Percentiles rank a stretch among this genome's conserved stretches.
These are phyloP conservation scores for Harrya chromipes DNA, from an alignment of 768 basidiomycete genomes.

Conservation along the genomic window DNA sequence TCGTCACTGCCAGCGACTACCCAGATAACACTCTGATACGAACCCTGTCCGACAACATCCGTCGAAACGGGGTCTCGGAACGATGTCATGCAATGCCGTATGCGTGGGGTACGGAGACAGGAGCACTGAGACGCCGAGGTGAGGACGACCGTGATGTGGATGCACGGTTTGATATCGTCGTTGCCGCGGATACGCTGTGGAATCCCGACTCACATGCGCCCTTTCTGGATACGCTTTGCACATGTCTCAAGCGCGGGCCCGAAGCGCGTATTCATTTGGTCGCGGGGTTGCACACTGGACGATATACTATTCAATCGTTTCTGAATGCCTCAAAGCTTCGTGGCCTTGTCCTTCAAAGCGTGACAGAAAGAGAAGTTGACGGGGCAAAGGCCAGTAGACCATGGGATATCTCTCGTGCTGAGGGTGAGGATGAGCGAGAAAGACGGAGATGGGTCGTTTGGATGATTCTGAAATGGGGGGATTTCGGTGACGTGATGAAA, in stretches of 20 bases:
- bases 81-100: conserved; percentile 56
- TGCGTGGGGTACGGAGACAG: conserved; percentile 59
- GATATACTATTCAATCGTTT: conserved; percentile 68
- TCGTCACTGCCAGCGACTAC: conserved; percentile 64
- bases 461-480: conserved; percentile 53
- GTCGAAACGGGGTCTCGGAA: conserved; percentile 43
- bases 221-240: conserved; percentile 51
- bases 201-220: conserved; percentile 56
- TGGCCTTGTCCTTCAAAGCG: conserved; percentile 46
- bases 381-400: conserved; percentile 40
- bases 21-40: conserved; percentile 61
- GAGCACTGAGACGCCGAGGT: conserved; percentile 12
- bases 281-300: conserved; percentile 73
- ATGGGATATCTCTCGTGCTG: conserved; percentile 53
- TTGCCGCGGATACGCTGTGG: conserved; percentile 81
- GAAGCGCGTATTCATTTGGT: conserved; percentile 60
- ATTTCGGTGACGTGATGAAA: conserved; percentile 1
- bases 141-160: neutral
- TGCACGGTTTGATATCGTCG: conserved; percentile 54
- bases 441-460: conserved; percentile 71
- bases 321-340: conserved; percentile 30
- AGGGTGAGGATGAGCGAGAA: conserved; percentile 63
- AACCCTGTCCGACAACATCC: conserved; percentile 56
- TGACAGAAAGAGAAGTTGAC: conserved; percentile 46
- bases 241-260: conserved; percentile 42